Evolutionary conservation across 2,329 filamentous ascomycete species (phyloP).

Genomic region (Colletotrichum cuscutae): DNA sequence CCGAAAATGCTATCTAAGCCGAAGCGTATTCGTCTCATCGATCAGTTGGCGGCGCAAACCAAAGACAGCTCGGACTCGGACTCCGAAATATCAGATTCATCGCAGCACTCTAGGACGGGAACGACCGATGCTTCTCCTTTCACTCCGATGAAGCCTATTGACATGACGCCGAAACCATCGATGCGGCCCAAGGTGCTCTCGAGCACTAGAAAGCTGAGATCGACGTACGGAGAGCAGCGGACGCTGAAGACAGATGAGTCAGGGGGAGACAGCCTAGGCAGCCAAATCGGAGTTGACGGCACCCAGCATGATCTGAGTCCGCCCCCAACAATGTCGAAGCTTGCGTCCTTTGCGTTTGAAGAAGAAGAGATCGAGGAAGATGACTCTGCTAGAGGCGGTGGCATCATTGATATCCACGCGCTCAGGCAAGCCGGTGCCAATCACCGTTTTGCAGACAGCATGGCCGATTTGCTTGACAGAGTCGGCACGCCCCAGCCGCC

Average conservation of each 20-base stretch:
- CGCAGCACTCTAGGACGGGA: background rate
- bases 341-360: constrained; percentile 45
- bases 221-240: constrained; percentile 37
- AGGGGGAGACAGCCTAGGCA: constrained; percentile 36
- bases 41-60: constrained; percentile 34
- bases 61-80: constrained; percentile 28
- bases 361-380: constrained; percentile 57
- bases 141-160: constrained; percentile 7
- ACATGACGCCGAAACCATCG: constrained; percentile 18
- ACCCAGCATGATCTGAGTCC: constrained; percentile 33
- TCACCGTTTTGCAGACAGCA: constrained; percentile 72
- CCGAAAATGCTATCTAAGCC: constrained; percentile 1
- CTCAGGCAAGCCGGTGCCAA: constrained; percentile 73
- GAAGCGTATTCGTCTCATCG: constrained; percentile 32
- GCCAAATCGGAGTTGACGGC: constrained; percentile 39
- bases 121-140: background rate
- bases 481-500: constrained; percentile 64
- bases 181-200: constrained; percentile 16
- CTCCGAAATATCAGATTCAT: constrained; percentile 13
- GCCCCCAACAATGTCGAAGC: constrained; percentile 24
- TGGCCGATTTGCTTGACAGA: constrained; percentile 71
- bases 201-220: constrained; percentile 26
- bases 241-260: constrained; percentile 48
- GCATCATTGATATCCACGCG: constrained; percentile 73
- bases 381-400: constrained; percentile 52